phyloP scores from a whole-genome alignment of 257 asterid species.

The Lantana camara region DNA sequence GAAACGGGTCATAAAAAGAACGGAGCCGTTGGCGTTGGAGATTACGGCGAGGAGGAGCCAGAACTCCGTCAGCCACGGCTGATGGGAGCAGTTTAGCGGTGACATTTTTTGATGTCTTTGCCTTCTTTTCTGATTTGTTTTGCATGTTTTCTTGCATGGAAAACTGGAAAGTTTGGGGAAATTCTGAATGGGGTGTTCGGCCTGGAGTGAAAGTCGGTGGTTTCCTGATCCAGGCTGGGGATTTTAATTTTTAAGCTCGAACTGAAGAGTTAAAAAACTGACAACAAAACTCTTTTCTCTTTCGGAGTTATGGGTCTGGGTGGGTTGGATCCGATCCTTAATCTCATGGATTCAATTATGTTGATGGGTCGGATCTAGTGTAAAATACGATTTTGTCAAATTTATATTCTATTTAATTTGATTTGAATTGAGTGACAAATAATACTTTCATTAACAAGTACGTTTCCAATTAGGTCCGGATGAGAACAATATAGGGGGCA shows the following conservation, averaged over 20 bases:
- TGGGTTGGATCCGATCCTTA: background rate
- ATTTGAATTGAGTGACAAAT: too few relatives aligned
- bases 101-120: constrained; percentile 10
- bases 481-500: too few relatives aligned
- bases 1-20: constrained; percentile 34
- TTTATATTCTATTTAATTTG: too few relatives aligned
- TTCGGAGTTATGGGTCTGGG: background rate
- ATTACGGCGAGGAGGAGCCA: constrained; percentile 40
- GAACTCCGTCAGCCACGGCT: constrained; percentile 34
- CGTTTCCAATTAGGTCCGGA: too few relatives aligned
- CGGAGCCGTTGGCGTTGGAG: constrained; percentile 38
- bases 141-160: background rate
- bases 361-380: too few relatives aligned
- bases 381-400: too few relatives aligned
- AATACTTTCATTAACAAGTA: too few relatives aligned
- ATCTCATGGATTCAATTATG: background rate
- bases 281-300: background rate
- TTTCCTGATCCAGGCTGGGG: background rate
- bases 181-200: background rate
- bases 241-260: background rate
- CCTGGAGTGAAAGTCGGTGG: constrained; percentile 8
- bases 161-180: background rate
- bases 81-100: constrained; percentile 27
- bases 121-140: background rate
- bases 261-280: background rate